A percentile compares a stretch with the other conserved stretches of the same genome.
Evolutionary conservation across 129 eudicot genomes (phyloP).

Genomic region (Arctium minus): DNA sequence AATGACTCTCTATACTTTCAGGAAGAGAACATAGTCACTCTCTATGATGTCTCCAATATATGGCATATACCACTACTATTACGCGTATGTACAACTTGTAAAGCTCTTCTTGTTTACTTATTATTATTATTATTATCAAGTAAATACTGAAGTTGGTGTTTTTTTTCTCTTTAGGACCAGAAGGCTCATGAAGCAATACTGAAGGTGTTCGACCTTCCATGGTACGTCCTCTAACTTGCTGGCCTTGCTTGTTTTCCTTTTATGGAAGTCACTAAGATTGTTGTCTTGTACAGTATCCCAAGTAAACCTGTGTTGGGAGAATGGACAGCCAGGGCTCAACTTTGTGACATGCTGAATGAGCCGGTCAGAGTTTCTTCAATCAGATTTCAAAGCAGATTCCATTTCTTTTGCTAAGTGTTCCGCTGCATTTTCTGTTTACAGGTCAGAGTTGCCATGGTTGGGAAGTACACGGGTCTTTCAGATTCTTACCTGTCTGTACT

Average conservation of each 20-base stretch:
- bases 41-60: slow-evolving; percentile 52
- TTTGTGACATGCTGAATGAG: slow-evolving; percentile 39
- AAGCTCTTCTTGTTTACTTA: background rate
- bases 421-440: slow-evolving; percentile 17
- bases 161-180: slow-evolving; percentile 38
- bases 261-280: background rate
- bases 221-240: slow-evolving; percentile 31
- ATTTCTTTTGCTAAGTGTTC: background rate
- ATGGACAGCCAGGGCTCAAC: slow-evolving; percentile 50
- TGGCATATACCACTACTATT: slow-evolving; percentile 67
- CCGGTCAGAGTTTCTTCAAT: slow-evolving; percentile 30
- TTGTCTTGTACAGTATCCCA: slow-evolving; percentile 19
- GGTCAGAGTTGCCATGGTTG: slow-evolving; percentile 95
- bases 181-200: slow-evolving; percentile 62
- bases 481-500: slow-evolving; percentile 90
- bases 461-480: slow-evolving; percentile 89
- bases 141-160: background rate
- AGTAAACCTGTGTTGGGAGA: slow-evolving; percentile 37
- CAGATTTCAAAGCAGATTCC: background rate
- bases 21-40: slow-evolving; percentile 48
- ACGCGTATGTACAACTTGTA: slow-evolving; percentile 33
- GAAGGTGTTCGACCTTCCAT: slow-evolving; percentile 45
- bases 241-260: background rate
- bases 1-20: slow-evolving; percentile 12
- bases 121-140: background rate